Evolutionary conservation across 2,329 filamentous ascomycete species (phyloP).

Genomic region (Leptographium radiaticola): DNA sequence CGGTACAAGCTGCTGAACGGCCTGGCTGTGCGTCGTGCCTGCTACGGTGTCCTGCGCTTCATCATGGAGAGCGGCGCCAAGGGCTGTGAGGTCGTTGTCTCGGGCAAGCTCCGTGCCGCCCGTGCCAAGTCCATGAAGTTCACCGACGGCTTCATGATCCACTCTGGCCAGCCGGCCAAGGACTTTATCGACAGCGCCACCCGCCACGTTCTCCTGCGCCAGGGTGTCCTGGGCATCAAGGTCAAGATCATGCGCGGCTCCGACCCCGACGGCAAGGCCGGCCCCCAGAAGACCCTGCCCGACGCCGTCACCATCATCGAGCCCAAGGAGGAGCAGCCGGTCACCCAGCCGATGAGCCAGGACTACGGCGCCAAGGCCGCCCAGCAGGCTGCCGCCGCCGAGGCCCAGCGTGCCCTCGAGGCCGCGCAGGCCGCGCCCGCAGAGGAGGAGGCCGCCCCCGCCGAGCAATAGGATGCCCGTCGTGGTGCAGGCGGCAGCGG

Average conservation of each 20-base stretch:
- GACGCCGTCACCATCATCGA: slow-evolving; percentile 99
- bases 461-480: slow-evolving; percentile 28
- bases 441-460: slow-evolving; percentile 39
- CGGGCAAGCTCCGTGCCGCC: slow-evolving; percentile 95
- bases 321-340: slow-evolving; percentile 97
- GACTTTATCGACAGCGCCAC: slow-evolving; percentile 99
- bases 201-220: slow-evolving; percentile 97
- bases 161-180: slow-evolving; percentile 98
- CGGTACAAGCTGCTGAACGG: slow-evolving; percentile 99
- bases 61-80: slow-evolving; percentile 99
- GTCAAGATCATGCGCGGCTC: slow-evolving; percentile 99
- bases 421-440: slow-evolving; percentile 20
- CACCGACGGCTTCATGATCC: slow-evolving; percentile 99
- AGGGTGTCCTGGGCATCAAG: slow-evolving; percentile 99
- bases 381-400: slow-evolving; percentile 50
- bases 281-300: slow-evolving; percentile 91
- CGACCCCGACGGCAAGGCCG: slow-evolving; percentile 98
- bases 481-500: slow-evolving; percentile 2
- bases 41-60: slow-evolving; percentile 99
- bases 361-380: slow-evolving; percentile 94
- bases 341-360: slow-evolving; percentile 91
- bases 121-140: slow-evolving; percentile 99
- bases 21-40: slow-evolving; percentile 94
- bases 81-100: slow-evolving; percentile 99
- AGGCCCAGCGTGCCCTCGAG: slow-evolving; percentile 43